These are phyloP conservation scores for Schizophyllum commune DNA, from an alignment of 1,284 basidiomycete species.

Conservation along the genomic window DNA sequence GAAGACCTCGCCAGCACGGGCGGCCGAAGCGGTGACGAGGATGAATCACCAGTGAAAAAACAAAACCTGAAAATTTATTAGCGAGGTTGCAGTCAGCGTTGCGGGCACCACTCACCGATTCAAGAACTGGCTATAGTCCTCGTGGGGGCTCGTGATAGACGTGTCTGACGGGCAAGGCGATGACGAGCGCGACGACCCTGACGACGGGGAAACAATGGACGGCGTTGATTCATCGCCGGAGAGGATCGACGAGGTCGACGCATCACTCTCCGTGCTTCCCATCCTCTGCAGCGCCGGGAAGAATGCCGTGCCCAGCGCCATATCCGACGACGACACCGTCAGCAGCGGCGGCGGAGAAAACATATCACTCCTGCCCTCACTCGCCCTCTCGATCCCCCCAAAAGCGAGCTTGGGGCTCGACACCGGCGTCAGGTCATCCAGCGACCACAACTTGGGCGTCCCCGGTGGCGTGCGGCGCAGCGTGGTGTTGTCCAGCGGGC, in stretches of 20 bases:
- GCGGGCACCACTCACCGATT: slow-evolving; percentile 41
- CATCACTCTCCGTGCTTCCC: slow-evolving; percentile 35
- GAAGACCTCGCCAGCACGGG: not conserved
- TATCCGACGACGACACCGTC: slow-evolving; percentile 3
- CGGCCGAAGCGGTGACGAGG: slow-evolving; percentile 13
- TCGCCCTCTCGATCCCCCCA: not conserved
- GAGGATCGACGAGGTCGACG: slow-evolving; percentile 48
- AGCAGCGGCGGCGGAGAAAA: slow-evolving; percentile 25
- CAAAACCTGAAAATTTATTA: slow-evolving; percentile 47
- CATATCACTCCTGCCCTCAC: slow-evolving; percentile 24
- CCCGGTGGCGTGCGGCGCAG: slow-evolving; percentile 36
- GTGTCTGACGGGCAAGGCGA: slow-evolving; percentile 1
- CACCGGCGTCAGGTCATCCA: slow-evolving; percentile 14
- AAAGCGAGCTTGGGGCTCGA: slow-evolving; percentile 10
- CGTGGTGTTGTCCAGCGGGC: slow-evolving; percentile 13
- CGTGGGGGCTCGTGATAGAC: slow-evolving; percentile 18
- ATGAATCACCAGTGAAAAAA: slow-evolving; percentile 57
- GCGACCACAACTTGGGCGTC: slow-evolving; percentile 22
- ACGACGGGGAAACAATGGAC: slow-evolving; percentile 14
- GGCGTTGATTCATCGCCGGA: slow-evolving; percentile 12
- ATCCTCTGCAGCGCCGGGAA: slow-evolving; percentile 16
- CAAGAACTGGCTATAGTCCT: slow-evolving; percentile 53
- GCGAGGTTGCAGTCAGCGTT: slow-evolving; percentile 3
- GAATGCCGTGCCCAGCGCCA: slow-evolving; percentile 6
- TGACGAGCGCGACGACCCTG: slow-evolving; percentile 13